Percentiles rank a stretch among this genome's conserved stretches.
Conservation (phyloP, 495 filamentous ascomycete genomes). For the Bathelium albidoporum region DNA sequence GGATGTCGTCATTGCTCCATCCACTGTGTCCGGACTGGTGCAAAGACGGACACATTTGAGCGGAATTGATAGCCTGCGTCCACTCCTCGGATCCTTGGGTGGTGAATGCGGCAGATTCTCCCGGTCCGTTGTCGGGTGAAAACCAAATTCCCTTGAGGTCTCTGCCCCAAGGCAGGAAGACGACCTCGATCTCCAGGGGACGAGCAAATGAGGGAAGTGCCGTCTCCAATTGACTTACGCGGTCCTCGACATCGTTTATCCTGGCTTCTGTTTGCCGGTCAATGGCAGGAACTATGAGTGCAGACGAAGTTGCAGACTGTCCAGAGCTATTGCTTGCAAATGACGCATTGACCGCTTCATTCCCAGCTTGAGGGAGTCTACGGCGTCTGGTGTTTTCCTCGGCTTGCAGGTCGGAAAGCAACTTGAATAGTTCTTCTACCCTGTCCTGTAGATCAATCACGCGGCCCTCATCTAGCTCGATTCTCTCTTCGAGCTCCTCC, state of each 20-base stretch:
- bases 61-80: slow-evolving; percentile 26
- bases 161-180: slow-evolving; percentile 54
- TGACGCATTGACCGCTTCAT: slow-evolving; percentile 12
- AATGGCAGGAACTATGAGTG: slow-evolving; percentile 26
- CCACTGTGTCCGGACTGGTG: slow-evolving; percentile 12
- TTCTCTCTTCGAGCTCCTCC: slow-evolving; percentile 49
- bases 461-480: slow-evolving; percentile 48
- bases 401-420: not conserved
- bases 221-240: slow-evolving; percentile 45
- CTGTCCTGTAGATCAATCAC: slow-evolving; percentile 36
- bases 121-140: slow-evolving; percentile 36
- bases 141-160: slow-evolving; percentile 53
- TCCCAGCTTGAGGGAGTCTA: not conserved
- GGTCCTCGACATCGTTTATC: slow-evolving; percentile 45
- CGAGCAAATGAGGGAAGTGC: slow-evolving; percentile 43
- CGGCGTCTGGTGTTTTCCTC: slow-evolving; percentile 4
- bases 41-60: not conserved
- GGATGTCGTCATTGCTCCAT: slow-evolving; percentile 34
- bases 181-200: slow-evolving; percentile 61
- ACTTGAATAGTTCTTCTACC: not conserved
- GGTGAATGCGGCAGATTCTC: slow-evolving; percentile 26
- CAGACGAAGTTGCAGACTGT: slow-evolving; percentile 27
- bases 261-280: slow-evolving; percentile 24
- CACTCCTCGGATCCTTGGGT: slow-evolving; percentile 43
- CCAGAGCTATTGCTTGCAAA: slow-evolving; percentile 25